These are phyloP conservation scores for Jasminum sambac DNA, from an alignment of 257 asterid species.

Conservation along the genomic window DNA sequence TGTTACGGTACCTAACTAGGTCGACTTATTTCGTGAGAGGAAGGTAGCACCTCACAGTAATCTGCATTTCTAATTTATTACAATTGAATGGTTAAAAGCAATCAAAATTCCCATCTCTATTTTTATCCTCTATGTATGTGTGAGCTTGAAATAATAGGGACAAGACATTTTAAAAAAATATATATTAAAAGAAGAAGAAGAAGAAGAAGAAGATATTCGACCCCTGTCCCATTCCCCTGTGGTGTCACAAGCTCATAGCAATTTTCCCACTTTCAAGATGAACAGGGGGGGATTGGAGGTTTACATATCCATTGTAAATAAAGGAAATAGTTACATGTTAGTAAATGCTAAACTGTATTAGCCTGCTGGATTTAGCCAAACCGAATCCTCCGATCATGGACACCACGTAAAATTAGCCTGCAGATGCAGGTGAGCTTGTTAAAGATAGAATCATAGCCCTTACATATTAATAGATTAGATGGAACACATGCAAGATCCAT, in stretches of 20 bases:
- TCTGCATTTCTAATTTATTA: not conserved
- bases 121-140: not conserved
- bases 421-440: constrained; percentile 10
- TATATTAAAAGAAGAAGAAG: not conserved
- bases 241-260: not conserved
- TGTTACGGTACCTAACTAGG: not conserved
- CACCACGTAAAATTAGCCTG: constrained; percentile 10
- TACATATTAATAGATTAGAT: not conserved
- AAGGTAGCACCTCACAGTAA: not conserved
- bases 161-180: too few relatives aligned
- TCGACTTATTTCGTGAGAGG: not conserved
- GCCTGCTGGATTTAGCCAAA: not conserved
- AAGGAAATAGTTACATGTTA: constrained; percentile 12
- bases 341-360: constrained; percentile 13
- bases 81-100: constrained; percentile 2
- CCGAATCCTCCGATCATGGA: not conserved
- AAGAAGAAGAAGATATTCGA: not conserved
- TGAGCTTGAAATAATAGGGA: not conserved
- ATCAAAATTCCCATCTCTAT: not conserved
- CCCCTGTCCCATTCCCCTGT: not conserved
- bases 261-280: not conserved
- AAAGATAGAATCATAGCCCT: not conserved
- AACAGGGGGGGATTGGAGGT: not conserved
- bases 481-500: not conserved
- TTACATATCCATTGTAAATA: constrained; percentile 1